A percentile compares a stretch with the other conserved stretches of the same genome.
phyloP scores from a whole-genome alignment of 2,329 filamentous ascomycete species.

The Penicillium sp. region DNA sequence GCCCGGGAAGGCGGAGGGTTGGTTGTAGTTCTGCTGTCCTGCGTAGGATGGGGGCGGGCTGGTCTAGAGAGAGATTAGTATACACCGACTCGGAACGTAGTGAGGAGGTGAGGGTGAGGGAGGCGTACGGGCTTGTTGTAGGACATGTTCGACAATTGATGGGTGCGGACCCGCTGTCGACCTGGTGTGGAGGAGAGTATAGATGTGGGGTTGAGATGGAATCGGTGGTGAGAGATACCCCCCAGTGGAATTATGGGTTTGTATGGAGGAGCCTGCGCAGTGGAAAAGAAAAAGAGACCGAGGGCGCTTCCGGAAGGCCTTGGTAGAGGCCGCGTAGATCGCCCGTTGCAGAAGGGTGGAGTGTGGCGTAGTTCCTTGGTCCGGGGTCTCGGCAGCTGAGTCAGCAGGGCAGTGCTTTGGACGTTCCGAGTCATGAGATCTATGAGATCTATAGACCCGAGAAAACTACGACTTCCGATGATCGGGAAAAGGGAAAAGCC shows the following conservation, averaged over 20 bases:
- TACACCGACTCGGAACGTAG: background rate
- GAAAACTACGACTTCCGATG: background rate
- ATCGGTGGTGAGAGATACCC: background rate
- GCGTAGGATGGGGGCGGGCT: constrained; percentile 39
- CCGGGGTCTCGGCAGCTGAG: constrained; percentile 6
- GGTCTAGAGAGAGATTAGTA: constrained; percentile 19
- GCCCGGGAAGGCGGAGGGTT: constrained; percentile 34
- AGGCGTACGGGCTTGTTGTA: constrained; percentile 34
- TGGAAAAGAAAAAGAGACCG: background rate
- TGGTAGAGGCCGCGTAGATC: constrained; percentile 14
- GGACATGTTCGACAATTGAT: constrained; percentile 24
- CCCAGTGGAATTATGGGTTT: background rate
- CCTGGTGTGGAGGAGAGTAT: constrained; percentile 1
- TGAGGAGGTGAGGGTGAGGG: background rate
- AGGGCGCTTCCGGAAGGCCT: constrained; percentile 1
- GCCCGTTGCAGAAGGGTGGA: constrained; percentile 11
- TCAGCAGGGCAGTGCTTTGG: constrained; percentile 8
- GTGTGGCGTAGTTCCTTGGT: constrained; percentile 15
- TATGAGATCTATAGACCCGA: background rate
- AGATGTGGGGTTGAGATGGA: constrained; percentile 1
- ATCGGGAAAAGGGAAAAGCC: background rate
- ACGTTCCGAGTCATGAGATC: background rate
- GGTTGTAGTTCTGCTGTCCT: constrained; percentile 2
- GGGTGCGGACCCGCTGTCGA: constrained; percentile 8
- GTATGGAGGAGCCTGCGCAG: background rate